A percentile compares a stretch with the other conserved stretches of the same genome.
phyloP scores from a whole-genome alignment of 106 monocot genomes.

The Dactylorhiza incarnata region DNA sequence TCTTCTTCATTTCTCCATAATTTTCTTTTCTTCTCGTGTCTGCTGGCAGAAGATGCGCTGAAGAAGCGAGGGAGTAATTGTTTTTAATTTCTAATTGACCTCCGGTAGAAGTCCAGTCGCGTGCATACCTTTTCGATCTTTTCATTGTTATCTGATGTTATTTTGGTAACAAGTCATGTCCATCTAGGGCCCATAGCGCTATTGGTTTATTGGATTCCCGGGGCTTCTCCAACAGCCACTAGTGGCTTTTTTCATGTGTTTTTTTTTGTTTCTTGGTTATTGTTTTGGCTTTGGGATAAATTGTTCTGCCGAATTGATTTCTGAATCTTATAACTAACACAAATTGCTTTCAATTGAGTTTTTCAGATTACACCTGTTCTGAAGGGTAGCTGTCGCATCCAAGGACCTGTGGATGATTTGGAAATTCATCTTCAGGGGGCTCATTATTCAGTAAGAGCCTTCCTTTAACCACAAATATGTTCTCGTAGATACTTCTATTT shows the following conservation, averaged over 20 bases:
- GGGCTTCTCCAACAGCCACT: background rate
- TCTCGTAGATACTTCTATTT: background rate
- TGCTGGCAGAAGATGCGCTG: background rate
- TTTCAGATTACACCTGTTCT: conserved; percentile 45
- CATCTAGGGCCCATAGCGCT: background rate
- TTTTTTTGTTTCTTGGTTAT: background rate
- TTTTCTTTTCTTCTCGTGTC: background rate
- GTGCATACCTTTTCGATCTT: background rate
- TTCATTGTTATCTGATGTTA: background rate
- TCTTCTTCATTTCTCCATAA: background rate
- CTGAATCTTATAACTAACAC: background rate
- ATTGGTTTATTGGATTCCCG: background rate
- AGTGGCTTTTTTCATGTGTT: background rate
- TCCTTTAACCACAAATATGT: background rate
- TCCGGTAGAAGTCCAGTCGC: background rate
- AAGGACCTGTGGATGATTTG: conserved; percentile 32
- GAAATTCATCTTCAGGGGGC: conserved; percentile 12
- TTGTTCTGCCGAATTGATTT: background rate
- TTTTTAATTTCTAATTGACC: background rate
- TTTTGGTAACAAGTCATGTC: background rate
- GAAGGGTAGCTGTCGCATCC: conserved; percentile 34
- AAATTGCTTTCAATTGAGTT: conserved; percentile 7
- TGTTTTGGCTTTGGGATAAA: background rate
- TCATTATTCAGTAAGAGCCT: conserved; percentile 21
- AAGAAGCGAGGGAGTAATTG: background rate